Evolutionary conservation across 257 asterid species (phyloP), one percentile per base, ranked within the genome.

Genomic region (Mentha longifolia): DNA sequence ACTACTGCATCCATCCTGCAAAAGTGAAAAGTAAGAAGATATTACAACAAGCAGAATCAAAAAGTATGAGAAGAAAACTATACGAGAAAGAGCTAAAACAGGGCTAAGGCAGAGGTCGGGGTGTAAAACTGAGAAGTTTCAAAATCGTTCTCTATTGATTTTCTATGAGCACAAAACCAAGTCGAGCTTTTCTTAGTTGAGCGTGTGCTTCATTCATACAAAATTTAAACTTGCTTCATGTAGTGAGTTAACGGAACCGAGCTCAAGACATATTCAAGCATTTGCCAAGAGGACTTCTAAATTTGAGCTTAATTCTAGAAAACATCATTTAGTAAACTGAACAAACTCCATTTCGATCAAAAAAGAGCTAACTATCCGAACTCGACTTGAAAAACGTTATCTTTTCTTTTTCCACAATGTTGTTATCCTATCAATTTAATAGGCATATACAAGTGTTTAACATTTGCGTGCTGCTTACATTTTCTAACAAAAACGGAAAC

Each of bases 1-100:
- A 69, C 81, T 15, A 66, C 51, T 3, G 78, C 83, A 67, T 79
- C 82, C 84, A 81, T 81, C 60, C 86, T 76, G 77, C 72, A 76
- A 49, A 59, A 65, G 16, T 30, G 28, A 61, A 52, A 39, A 39
- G 25, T 22, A 22, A 22, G 25, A 22, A 22, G 25, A 22, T 22
- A 22, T 22, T 22, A 22, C 25, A 22, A 22, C 25, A 22, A 22
- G 25, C 25, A 22, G 25, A 22, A 22, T 22, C 2, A 22, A 22
- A 22, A 22, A 22, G 25, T 22, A 22, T 22, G 25, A 22, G 25
- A 22, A 22, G 25, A n/a, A n/a, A n/a, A 61, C n/a, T 9, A 31
- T 33, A 58, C 22, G 35, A 11, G 16, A 61, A 61, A 61, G 10
- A 16, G 31, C n/a, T 37, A 6, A 7, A 61, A 37, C 7, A 17